phyloP scores from a whole-genome alignment of 208 protist species.

The Borovskyia barvae region DNA sequence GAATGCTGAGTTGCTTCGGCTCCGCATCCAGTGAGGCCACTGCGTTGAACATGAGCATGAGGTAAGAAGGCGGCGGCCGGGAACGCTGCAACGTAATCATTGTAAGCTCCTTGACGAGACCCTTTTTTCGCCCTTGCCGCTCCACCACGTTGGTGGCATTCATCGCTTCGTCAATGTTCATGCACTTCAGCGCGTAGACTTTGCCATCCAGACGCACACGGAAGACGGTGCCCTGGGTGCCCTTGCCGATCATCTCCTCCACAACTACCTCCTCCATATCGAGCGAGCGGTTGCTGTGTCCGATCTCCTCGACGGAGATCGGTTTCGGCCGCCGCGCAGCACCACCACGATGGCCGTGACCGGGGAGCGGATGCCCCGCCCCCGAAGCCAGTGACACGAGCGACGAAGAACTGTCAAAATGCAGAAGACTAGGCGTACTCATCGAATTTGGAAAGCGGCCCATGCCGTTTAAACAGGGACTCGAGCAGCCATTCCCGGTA shows the following conservation, averaged over 20 bases:
- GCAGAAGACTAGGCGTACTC: constrained; percentile 16
- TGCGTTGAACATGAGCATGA: constrained; percentile 88
- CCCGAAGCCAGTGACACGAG: constrained; percentile 20
- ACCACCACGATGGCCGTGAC: constrained; percentile 4
- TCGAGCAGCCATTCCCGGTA: too few species aligned
- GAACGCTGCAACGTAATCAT: constrained; percentile 75
- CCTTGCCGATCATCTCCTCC: constrained; percentile 61
- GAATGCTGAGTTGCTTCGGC: constrained; percentile 66
- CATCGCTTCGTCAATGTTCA: constrained; percentile 75
- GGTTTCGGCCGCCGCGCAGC: constrained; percentile 18
- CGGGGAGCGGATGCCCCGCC: constrained; percentile 3
- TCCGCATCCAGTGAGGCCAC: constrained; percentile 51
- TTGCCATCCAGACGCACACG: constrained; percentile 69
- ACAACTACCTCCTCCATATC: constrained; percentile 74
- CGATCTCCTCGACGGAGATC: constrained; percentile 60
- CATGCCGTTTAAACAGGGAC: constrained; percentile 5
- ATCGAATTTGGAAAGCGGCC: not conserved
- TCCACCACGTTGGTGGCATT: constrained; percentile 71
- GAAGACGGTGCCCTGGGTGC: constrained; percentile 80
- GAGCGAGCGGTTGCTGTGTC: constrained; percentile 65
- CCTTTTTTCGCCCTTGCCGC: constrained; percentile 76
- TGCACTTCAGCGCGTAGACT: constrained; percentile 83
- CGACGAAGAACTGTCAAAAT: constrained; percentile 30
- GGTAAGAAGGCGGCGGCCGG: constrained; percentile 36
- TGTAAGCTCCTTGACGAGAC: constrained; percentile 85